Base-by-base conservation (phyloP, 768 basidiomycete species). In the Pholiota molesta region DNA sequence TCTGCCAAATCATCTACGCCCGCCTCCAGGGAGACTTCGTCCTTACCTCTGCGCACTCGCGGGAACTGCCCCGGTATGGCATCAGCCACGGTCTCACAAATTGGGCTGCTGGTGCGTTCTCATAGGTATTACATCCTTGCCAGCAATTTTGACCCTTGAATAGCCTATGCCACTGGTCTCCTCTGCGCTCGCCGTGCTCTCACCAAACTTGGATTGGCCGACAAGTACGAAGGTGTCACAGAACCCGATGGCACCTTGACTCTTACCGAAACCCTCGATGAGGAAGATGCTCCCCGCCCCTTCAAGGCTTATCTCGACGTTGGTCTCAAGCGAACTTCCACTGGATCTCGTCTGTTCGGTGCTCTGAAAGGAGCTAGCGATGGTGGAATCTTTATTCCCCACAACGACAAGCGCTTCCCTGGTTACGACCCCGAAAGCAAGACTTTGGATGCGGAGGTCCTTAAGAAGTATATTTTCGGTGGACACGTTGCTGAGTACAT, bases 401-500 rank as follows among this genome's bases (percentile, higher is more conserved):
- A 99, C 82, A 95, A 91, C 71, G 92, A 96, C 63, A 96, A 94
- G 78, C 94, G 96, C 59, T 98, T 99, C 90, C 97, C 97, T 59
- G 97, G 97, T 52, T 99, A 86, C 80, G 97, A 99, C 78, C 79
- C 90, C 62, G 97, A 99, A 78, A 73, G 77, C 75, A 99, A 99
- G 84, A 81, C 89, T 75, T 86, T 99, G 64, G 95, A 99, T 65
- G 88, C 94, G 47, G 97, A 99, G 78, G 87, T 90, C 60, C 83
- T 99, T 72, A 95, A 97, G 76, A 97, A 97, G 80, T 99, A 99
- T 82, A 99, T 99, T 75, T 92, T 83, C 69, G 96, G 94, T 74
- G 96, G 96, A 56, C 97, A 99, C 76, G 91, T 99, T 60, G 94
- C 97, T 55, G 97, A 99, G 80, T 99, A 99, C 85, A 99, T 99